Evolutionary conservation across 1,284 basidiomycete genomes (phyloP).

Genomic region (Crocinoboletus sp.): DNA sequence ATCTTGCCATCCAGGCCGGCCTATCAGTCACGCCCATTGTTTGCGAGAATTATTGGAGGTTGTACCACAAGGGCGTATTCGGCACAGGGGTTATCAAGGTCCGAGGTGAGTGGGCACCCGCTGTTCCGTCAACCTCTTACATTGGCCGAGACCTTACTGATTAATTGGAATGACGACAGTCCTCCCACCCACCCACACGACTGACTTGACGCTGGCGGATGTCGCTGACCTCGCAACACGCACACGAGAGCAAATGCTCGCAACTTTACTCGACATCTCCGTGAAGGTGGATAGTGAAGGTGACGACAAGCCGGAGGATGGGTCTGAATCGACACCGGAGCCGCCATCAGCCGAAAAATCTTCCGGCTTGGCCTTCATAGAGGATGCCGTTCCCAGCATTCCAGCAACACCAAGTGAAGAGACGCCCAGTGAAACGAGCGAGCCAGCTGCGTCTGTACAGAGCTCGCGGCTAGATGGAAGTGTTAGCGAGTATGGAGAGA

Average conservation of each 20-base stretch:
- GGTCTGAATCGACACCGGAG: conserved; percentile 10
- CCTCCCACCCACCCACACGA: conserved; percentile 72
- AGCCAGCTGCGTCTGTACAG: conserved; percentile 25
- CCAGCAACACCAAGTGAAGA: conserved; percentile 26
- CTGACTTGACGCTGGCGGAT: conserved; percentile 63
- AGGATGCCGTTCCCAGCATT: conserved; percentile 9
- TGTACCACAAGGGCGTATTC: conserved; percentile 81
- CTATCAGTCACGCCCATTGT: conserved; percentile 91
- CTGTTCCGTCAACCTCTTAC: conserved; percentile 1
- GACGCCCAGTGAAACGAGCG: conserved; percentile 27
- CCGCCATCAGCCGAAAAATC: conserved; percentile 2
- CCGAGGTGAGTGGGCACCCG: conserved; percentile 55
- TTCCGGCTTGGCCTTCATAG: neutral
- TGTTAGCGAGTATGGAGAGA: conserved; percentile 60
- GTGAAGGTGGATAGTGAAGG: conserved; percentile 34
- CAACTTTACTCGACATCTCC: conserved; percentile 64
- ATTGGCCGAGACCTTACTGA: conserved; percentile 11
- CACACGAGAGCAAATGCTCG: conserved; percentile 72
- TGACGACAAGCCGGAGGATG: conserved; percentile 20
- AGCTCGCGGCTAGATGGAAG: conserved; percentile 34
- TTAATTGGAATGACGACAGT: conserved; percentile 41
- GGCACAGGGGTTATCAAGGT: conserved; percentile 76
- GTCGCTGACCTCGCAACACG: conserved; percentile 56
- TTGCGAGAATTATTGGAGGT: conserved; percentile 88
- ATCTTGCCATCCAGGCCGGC: conserved; percentile 87